Evolutionary conservation across 2,329 filamentous ascomycete species (phyloP).

Genomic region (Ramularia endophylla): DNA sequence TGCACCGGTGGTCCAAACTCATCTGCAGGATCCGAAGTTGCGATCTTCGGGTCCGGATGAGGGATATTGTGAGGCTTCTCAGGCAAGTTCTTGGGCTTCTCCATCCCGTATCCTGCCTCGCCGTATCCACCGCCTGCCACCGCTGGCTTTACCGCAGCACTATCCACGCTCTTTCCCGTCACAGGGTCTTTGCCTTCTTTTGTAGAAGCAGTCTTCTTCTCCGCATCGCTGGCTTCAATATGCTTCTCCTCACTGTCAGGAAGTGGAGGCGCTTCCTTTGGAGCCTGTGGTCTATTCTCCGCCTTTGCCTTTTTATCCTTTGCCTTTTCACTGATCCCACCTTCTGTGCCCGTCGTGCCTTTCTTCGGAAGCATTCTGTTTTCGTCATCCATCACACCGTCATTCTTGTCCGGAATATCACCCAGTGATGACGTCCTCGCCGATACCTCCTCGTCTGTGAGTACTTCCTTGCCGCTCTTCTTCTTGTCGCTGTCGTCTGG

Average conservation of each 20-base stretch:
- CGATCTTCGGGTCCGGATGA: constrained; percentile 54
- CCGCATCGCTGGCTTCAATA: constrained; percentile 34
- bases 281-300: constrained; percentile 72
- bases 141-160: constrained; percentile 30
- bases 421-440: constrained; percentile 43
- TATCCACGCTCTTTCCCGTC: constrained; percentile 14
- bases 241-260: constrained; percentile 76
- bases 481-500: constrained; percentile 24
- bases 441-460: constrained; percentile 19
- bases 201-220: constrained; percentile 27
- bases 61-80: constrained; percentile 70
- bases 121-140: constrained; percentile 17
- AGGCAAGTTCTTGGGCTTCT: constrained; percentile 58
- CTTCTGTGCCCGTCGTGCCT: constrained; percentile 82
- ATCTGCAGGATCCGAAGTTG: constrained; percentile 13
- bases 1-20: constrained; percentile 5
- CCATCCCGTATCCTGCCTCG: constrained; percentile 31
- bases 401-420: constrained; percentile 50
- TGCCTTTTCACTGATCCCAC: constrained; percentile 81
- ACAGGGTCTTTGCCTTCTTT: constrained; percentile 32
- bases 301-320: constrained; percentile 64
- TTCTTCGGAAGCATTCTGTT: constrained; percentile 68
- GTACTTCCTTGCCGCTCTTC: constrained; percentile 10
- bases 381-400: constrained; percentile 92
- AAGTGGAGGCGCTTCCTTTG: constrained; percentile 77